Conservation (phyloP, 371 early-diverging fungal species). For the Nosema muscidifuracis region DNA sequence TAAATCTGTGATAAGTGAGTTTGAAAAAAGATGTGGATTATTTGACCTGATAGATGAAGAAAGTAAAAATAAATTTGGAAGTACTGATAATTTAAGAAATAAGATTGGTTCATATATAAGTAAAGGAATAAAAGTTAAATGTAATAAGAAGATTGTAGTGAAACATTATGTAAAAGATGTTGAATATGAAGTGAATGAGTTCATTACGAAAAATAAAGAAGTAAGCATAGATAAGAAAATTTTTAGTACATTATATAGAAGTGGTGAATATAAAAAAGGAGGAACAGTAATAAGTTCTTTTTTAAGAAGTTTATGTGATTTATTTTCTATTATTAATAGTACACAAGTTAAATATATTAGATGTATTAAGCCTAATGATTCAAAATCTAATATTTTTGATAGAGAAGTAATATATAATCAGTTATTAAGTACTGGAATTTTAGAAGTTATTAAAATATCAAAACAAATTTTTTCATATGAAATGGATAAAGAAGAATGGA, state of each 20-base stretch:
- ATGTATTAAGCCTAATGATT: constrained; percentile 89
- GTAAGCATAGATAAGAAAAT: constrained; percentile 71
- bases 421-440: constrained; percentile 61
- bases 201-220: constrained; percentile 89
- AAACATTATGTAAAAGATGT: constrained; percentile 90
- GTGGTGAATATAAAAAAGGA: constrained; percentile 77
- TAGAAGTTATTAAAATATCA: constrained; percentile 87
- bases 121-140: constrained; percentile 12
- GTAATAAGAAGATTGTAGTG: constrained; percentile 67
- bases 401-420: constrained; percentile 66
- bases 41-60: constrained; percentile 63
- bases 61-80: constrained; percentile 51
- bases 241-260: constrained; percentile 69
- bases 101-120: constrained; percentile 51
- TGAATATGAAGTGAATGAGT: constrained; percentile 78
- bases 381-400: constrained; percentile 78
- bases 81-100: constrained; percentile 39
- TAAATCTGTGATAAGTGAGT: constrained; percentile 20
- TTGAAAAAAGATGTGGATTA: constrained; percentile 61
- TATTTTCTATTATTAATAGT: constrained; percentile 82
- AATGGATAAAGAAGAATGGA: constrained; percentile 73
- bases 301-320: constrained; percentile 67
- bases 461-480: constrained; percentile 88
- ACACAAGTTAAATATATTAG: constrained; percentile 92
- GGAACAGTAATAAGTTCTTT: constrained; percentile 74